Base-by-base conservation (phyloP, 2,329 filamentous ascomycete genomes). In the Orbilia javanica region DNA sequence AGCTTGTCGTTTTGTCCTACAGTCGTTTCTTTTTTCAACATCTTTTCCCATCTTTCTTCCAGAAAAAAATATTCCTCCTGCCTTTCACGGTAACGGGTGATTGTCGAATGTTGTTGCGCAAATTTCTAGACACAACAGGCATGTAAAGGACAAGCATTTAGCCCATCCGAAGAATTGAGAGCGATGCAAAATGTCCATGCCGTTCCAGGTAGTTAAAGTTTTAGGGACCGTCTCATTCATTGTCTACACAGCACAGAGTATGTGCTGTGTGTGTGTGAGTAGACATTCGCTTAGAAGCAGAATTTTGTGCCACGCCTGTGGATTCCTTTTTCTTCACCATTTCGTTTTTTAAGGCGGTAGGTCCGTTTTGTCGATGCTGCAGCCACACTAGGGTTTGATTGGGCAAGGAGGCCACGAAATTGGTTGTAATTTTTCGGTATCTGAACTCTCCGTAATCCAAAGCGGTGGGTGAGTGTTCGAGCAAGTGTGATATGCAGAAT, bases 331-430 rank as follows among this genome's bases (percentile, higher is more conserved):
- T 36, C 15, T 34, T 34, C 36, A 13, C 10, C 11, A 1, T 18
- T 55, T 55, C 39, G 18, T 60, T 60, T 18, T 60, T 6, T 25
- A 42, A 42, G 18, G 53, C 34, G 53, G 18, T 22, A 39, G n/a
- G 53, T 25, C 25, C 8, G 48, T 29, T 53, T 42, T 11, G 34
- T 60, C 55, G 34, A n/a, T 8, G 34, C 55, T 27, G 55, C 55
- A 60, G 55, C 55, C 55, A 60, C 55, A 34, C 55, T 42, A 42
- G 55, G 55, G 55, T 60, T 60, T 60, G 55, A 60, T 60, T 60
- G 55, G 55, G 34, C 55, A 60, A 60, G 55, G 55, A 60, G 31
- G n/a, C 18, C 20, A 60, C 55, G 55, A 60, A 60, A 60, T 60
- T 60, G 55, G 31, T 42, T n/a, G 31, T 42, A 60, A 60, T 60